Base-by-base conservation (phyloP, 140 eudicot genomes). In the Ambrosia hybrid region DNA sequence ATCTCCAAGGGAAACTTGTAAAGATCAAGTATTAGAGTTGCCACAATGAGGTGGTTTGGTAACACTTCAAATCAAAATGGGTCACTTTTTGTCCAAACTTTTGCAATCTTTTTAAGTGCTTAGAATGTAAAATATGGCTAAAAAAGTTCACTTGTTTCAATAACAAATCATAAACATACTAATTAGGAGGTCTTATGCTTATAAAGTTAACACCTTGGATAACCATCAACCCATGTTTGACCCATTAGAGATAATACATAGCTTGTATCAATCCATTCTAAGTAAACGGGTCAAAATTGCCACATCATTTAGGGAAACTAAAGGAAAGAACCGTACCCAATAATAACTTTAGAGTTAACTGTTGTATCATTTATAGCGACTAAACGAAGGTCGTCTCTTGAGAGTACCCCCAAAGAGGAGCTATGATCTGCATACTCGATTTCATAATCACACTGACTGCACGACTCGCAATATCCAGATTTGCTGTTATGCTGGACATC, bases 351-450 rank as follows among this genome's bases (percentile, higher is more conserved):
- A 60, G 82, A 77, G 57, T 87, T 80, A 71, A 58, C 53, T 9
- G 76, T n/a, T 63, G 96, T 76, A 45, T 85, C 84, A 38, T 90
- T 85, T 57, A 85, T 73, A 70, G 43, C 67, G 56, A 58, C 80
- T 34, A 90, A 70, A 75, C 59, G 88, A 62, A 90, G 82, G 68
- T 77, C 65, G 67, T 90, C 96, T 82, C 83, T 79, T 65, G 88
- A 81, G 58, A 90, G 97, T 68, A 90, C 95, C 74, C 97, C 97
- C 70, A 87, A 49, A 37, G 95, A 90, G 46, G 92, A 87, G 78
- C 97, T 85, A 34, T 68, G 86, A 82, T 90, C 97, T 46, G 92
- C 97, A 73, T 90, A 90, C 71, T 83, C 90, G 63, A 90, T 82
- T 78, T 83, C 86, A 73, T 90, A 90, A 78, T 90, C 95, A 74